Evolutionary conservation across 305 asterid species (phyloP).

Genomic region (Euphrasia arctica): DNA sequence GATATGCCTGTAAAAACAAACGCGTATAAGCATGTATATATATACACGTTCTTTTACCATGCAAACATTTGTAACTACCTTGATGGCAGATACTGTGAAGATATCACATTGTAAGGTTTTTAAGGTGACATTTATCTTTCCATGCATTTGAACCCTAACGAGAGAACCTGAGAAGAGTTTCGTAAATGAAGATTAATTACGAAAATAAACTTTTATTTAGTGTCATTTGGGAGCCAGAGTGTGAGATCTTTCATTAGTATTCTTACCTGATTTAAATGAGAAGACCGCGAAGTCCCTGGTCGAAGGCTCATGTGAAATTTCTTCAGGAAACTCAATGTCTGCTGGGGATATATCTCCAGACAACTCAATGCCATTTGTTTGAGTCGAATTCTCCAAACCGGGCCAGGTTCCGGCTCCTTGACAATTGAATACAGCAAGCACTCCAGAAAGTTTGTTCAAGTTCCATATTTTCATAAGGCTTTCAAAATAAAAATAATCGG

Average conservation of each 20-base stretch:
- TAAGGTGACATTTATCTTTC: constrained; percentile 31
- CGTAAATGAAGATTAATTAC: background rate
- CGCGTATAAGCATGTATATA: background rate
- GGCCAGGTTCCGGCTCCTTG: constrained; percentile 68
- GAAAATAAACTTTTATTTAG: background rate
- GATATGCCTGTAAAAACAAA: constrained; percentile 32
- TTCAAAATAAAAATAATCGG: constrained; percentile 6
- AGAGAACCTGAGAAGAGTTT: constrained; percentile 32
- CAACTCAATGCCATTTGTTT: constrained; percentile 25
- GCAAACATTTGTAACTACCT: constrained; percentile 28
- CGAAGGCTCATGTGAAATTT: constrained; percentile 34
- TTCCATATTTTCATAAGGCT: constrained; percentile 66
- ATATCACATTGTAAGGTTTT: constrained; percentile 46
- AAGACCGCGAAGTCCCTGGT: constrained; percentile 44
- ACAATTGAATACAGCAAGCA: constrained; percentile 55
- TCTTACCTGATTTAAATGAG: constrained; percentile 52
- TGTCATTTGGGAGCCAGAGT: background rate
- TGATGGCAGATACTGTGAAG: constrained; percentile 46
- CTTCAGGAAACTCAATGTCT: constrained; percentile 44
- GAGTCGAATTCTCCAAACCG: constrained; percentile 30
- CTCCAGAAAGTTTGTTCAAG: constrained; percentile 46
- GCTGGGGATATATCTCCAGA: constrained; percentile 46
- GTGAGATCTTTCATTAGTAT: background rate
- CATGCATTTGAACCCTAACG: constrained; percentile 30
- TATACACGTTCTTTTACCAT: background rate